A percentile compares a stretch with the other conserved stretches of the same genome.
phyloP scores from a whole-genome alignment of 1,284 basidiomycete species.

The Rhodotorula sp. region DNA sequence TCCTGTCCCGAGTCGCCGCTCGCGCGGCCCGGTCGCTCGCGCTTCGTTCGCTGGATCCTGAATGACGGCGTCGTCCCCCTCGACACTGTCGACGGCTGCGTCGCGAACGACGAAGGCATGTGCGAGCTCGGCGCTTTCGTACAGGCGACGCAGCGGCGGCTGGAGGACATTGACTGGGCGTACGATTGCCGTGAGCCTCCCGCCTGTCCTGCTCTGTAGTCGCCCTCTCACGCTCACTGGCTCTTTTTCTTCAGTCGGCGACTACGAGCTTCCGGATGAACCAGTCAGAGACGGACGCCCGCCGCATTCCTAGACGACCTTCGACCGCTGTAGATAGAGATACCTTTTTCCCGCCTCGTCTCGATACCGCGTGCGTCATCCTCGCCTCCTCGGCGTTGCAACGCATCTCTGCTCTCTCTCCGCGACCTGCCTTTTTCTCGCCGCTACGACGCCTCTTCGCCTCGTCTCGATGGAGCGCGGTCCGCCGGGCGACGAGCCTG shows the following conservation, averaged over 20 bases:
- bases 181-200: constrained; percentile 44
- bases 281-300: constrained; percentile 23
- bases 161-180: constrained; percentile 52
- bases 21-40: constrained; percentile 41
- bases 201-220: too few relatives aligned
- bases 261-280: neutral
- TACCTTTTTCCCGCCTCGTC: neutral
- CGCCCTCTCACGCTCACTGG: too few relatives aligned
- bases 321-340: neutral
- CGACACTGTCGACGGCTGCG: constrained; percentile 57
- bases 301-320: neutral
- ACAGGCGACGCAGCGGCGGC: constrained; percentile 53
- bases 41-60: constrained; percentile 48
- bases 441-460: neutral
- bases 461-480: too few relatives aligned
- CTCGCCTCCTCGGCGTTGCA: neutral
- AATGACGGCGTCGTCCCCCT: constrained; percentile 64
- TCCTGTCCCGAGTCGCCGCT: constrained; percentile 50
- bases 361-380: neutral
- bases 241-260: constrained; percentile 9
- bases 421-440: too few relatives aligned
- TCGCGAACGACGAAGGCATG: constrained; percentile 56
- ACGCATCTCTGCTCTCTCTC: too few relatives aligned
- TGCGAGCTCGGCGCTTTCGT: constrained; percentile 60
- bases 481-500: too few relatives aligned